Conservation (phyloP, 2,329 filamentous ascomycete genomes). For the Onygena corvina region DNA sequence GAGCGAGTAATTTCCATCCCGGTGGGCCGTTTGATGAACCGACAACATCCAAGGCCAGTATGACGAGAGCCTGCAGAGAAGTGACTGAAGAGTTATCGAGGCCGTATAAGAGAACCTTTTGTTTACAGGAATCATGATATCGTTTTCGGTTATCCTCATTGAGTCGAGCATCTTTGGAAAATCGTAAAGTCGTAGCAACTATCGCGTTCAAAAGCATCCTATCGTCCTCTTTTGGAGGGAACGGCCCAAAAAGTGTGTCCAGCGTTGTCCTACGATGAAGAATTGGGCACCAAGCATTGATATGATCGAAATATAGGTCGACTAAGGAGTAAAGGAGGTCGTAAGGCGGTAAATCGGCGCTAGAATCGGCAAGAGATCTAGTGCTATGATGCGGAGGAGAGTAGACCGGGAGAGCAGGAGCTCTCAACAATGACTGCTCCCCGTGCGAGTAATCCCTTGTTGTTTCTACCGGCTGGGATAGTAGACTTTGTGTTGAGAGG, state of each 20-base stretch:
- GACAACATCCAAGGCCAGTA: slow-evolving; percentile 71
- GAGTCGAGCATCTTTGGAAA: slow-evolving; percentile 63
- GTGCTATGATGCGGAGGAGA: slow-evolving; percentile 36
- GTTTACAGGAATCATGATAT: slow-evolving; percentile 71
- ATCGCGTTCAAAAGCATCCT: slow-evolving; percentile 76
- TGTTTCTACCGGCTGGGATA: slow-evolving; percentile 20
- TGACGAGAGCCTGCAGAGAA: slow-evolving; percentile 73
- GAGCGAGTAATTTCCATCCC: slow-evolving; percentile 80
- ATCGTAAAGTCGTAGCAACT: slow-evolving; percentile 74
- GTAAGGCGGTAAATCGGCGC: slow-evolving; percentile 61
- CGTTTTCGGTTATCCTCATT: slow-evolving; percentile 59
- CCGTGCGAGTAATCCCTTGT: slow-evolving; percentile 31
- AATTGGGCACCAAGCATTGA: slow-evolving; percentile 79
- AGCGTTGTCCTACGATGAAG: slow-evolving; percentile 73
- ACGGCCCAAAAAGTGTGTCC: slow-evolving; percentile 67
- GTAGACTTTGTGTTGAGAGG: slow-evolving; percentile 17
- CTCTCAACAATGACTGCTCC: slow-evolving; percentile 34
- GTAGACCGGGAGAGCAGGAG: slow-evolving; percentile 42
- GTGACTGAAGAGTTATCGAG: slow-evolving; percentile 84
- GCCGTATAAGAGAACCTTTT: slow-evolving; percentile 74
- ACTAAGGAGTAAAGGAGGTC: slow-evolving; percentile 61
- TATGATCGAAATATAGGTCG: slow-evolving; percentile 66
- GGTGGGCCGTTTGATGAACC: slow-evolving; percentile 82
- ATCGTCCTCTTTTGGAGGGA: slow-evolving; percentile 66
- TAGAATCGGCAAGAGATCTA: slow-evolving; percentile 36